Evolutionary conservation across 441 rosid species (phyloP), one percentile per base, ranked within the genome.

Genomic region (Flueggea neowawraea): DNA sequence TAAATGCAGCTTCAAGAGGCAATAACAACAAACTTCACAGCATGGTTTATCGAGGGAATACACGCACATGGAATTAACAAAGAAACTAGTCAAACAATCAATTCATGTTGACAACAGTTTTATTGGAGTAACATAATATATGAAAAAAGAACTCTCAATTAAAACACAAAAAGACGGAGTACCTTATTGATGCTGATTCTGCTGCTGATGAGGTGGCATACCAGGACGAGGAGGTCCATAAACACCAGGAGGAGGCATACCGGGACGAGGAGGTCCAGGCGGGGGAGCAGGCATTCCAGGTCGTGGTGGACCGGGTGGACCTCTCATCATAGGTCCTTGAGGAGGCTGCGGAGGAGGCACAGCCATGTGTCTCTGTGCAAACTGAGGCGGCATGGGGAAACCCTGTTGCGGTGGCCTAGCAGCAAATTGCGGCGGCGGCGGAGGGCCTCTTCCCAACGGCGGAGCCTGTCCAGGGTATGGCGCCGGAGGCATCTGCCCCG

Each of bases 221-320:
- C 98, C 98, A 0, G 95, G 89, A 50, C 96, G 90, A 44, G 84
- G 92, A 2, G 87, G 93, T 22, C 82, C 90, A 66, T 67, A 84
- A 14, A 64, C 73, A 56, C 82, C 83, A 54, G 96, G 96, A 44
- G 91, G 96, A 3, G 94, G 92, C 96, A 89, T 89, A 52, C 92
- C 96, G 47, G 92, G 96, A 22, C 98, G 82, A 28, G 97, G 96
- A 0, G 96, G 97, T 12, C 96, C 92, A 0, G 92, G 86, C 28
- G 28, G 28, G 2, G 28, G 28, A 22, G 28, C 28, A 0, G 74
- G 96, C 96, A 95, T 89, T 52, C 96, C 99, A 52, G 93, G 93
- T 51, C 96, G 64, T 2, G 86, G 95, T 0, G 92, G 93, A 22
- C 1, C 28, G 67, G 96, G 93, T 15, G 95, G 95, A 32, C 96